Evolutionary conservation across 768 basidiomycete genomes (phyloP).

Genomic region (Leccinum subgranulosum): DNA sequence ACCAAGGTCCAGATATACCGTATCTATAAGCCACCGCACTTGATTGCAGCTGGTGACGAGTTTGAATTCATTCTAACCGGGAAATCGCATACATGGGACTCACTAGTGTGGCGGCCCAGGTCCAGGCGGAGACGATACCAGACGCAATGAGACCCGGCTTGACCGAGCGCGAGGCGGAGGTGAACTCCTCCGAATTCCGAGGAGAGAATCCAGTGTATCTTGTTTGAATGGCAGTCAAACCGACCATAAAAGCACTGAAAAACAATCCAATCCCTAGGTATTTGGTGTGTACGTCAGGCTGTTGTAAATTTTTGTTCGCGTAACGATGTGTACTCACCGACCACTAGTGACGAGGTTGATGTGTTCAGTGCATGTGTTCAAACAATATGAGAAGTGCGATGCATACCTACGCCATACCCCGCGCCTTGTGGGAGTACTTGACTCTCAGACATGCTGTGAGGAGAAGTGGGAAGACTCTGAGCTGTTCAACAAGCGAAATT

Average conservation of each 20-base stretch:
- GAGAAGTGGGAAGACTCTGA: neutral
- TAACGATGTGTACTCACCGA: conserved; percentile 37
- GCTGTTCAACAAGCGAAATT: neutral
- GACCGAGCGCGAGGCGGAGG: conserved; percentile 75
- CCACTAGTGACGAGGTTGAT: conserved; percentile 34
- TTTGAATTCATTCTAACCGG: neutral
- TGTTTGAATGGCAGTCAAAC: conserved; percentile 74
- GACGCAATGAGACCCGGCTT: conserved; percentile 92
- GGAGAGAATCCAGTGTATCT: conserved; percentile 83
- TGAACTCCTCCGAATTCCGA: conserved; percentile 79
- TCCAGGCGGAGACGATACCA: conserved; percentile 93
- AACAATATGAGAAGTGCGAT: neutral
- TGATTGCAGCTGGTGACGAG: conserved; percentile 57
- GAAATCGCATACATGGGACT: conserved; percentile 1
- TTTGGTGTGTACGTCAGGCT: conserved; percentile 3
- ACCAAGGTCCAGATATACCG: conserved; percentile 84
- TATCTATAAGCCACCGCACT: conserved; percentile 84
- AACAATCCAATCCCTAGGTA: conserved; percentile 80
- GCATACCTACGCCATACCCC: conserved; percentile 79
- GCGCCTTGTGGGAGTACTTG: conserved; percentile 72
- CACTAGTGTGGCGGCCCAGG: conserved; percentile 79
- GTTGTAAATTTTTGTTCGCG: neutral
- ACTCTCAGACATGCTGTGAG: conserved; percentile 22
- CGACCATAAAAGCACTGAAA: conserved; percentile 79
- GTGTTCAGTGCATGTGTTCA: neutral